A percentile compares a stretch with the other conserved stretches of the same genome.
phyloP scores from a whole-genome alignment of 306 rosid genomes.

The Rubus idaeus region DNA sequence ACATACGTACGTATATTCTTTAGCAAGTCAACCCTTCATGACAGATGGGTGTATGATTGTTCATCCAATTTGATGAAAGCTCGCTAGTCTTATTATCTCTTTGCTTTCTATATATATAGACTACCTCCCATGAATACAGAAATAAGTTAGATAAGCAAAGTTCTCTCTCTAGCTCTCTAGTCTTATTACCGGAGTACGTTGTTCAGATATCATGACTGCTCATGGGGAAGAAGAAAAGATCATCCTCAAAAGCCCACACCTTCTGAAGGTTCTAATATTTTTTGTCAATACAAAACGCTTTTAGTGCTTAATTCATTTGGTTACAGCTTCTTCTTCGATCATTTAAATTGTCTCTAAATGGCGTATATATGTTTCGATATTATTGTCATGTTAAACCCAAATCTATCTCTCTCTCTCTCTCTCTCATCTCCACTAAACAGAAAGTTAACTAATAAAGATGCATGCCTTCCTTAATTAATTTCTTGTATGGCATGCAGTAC shows the following conservation, averaged over 20 bases:
- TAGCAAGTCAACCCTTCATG: not conserved
- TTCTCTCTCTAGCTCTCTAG: too few relatives aligned
- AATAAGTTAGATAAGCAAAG: too few relatives aligned
- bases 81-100: not conserved
- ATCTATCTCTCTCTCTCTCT: too few relatives aligned
- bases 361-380: too few relatives aligned
- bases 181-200: not conserved
- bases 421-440: too few relatives aligned
- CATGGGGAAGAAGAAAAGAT: not conserved
- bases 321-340: not conserved
- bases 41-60: not conserved
- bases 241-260: not conserved
- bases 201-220: not conserved
- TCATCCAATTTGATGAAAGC: not conserved
- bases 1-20: not conserved
- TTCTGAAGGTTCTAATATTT: not conserved
- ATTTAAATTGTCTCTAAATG: not conserved
- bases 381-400: too few relatives aligned
- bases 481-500: conserved; percentile 31
- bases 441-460: too few relatives aligned
- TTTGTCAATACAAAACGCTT: too few relatives aligned
- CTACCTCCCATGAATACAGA: not conserved
- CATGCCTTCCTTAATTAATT: too few relatives aligned
- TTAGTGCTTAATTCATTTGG: not conserved
- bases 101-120: not conserved